Conservation (phyloP, 495 filamentous ascomycete species). For the Neurospora cerealis region DNA sequence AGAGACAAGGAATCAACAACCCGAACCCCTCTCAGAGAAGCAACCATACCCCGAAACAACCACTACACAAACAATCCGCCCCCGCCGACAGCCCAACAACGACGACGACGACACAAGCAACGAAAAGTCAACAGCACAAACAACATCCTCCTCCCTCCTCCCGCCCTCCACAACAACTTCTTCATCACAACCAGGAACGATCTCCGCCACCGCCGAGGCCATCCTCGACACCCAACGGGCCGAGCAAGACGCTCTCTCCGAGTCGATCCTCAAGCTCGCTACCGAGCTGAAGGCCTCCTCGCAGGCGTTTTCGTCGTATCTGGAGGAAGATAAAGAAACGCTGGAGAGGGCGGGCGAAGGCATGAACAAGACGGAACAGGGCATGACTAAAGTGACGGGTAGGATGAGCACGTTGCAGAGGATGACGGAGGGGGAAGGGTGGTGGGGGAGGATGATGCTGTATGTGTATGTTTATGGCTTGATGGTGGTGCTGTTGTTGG, state of each 20-base stretch:
- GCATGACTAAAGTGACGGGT: conserved; percentile 63
- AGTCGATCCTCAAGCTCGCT: conserved; percentile 68
- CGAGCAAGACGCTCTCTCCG: conserved; percentile 79
- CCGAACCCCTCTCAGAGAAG: not conserved
- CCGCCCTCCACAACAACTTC: conserved; percentile 9
- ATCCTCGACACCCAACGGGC: conserved; percentile 61
- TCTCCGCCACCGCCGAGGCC: conserved; percentile 41
- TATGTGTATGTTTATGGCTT: conserved; percentile 75
- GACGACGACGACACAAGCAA: conserved; percentile 3
- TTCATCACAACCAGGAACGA: conserved; percentile 9
- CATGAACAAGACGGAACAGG: conserved; percentile 61
- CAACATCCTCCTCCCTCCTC: conserved; percentile 28
- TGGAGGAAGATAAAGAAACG: conserved; percentile 63
- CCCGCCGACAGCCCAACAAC: conserved; percentile 5
- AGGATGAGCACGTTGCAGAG: conserved; percentile 62
- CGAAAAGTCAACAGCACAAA: conserved; percentile 7
- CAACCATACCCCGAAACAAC: conserved; percentile 7
- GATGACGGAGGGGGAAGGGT: conserved; percentile 78
- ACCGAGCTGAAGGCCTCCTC: conserved; percentile 66
- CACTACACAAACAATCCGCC: conserved; percentile 16
- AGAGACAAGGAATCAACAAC: not conserved
- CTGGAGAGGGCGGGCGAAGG: conserved; percentile 60
- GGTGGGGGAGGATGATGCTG: conserved; percentile 75
- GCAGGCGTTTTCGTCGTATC: conserved; percentile 53
- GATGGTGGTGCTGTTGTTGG: conserved; percentile 59